Evolutionary conservation across 75 land plant species (phyloP).

Genomic region (Adiantum capillusveneris): DNA sequence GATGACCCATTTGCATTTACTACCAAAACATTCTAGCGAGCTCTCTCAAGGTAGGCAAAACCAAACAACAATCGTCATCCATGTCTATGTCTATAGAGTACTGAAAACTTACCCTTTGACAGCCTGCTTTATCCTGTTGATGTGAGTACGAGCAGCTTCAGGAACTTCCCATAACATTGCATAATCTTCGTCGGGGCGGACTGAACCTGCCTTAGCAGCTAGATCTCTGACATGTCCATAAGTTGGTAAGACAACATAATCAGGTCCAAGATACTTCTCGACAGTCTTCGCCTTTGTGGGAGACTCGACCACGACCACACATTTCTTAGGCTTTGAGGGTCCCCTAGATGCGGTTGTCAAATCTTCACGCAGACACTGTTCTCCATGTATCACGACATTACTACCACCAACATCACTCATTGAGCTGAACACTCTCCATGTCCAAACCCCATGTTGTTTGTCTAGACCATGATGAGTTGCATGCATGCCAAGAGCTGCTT

Average conservation of each 20-base stretch:
- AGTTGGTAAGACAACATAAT: conserved; percentile 76
- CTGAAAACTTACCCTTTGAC: conserved; percentile 48
- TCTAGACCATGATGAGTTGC: too few relatives aligned
- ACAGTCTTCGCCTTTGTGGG: conserved; percentile 88
- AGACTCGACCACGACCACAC: conserved; percentile 90
- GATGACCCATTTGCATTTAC: too few relatives aligned
- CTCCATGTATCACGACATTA: too few relatives aligned
- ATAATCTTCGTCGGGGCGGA: conserved; percentile 86
- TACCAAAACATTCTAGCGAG: too few relatives aligned
- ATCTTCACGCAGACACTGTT: too few relatives aligned
- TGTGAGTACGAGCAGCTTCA: conserved; percentile 65
- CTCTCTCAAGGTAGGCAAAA: too few relatives aligned
- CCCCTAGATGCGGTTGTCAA: too few relatives aligned
- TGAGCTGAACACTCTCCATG: too few relatives aligned
- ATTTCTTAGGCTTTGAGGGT: conserved; percentile 15
- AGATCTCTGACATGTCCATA: conserved; percentile 95
- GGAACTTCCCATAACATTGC: conserved; percentile 98
- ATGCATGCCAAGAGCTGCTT: too few relatives aligned
- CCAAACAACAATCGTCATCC: too few relatives aligned
- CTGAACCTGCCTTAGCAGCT: conserved; percentile 87
- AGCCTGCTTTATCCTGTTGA: conserved; percentile 79
- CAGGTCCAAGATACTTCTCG: conserved; percentile 75
- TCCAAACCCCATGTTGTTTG: too few relatives aligned
- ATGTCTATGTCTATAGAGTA: neutral
- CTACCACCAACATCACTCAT: too few relatives aligned